Conservation (phyloP, 805 yeast species). For the Hanseniaspora nectarophila region DNA sequence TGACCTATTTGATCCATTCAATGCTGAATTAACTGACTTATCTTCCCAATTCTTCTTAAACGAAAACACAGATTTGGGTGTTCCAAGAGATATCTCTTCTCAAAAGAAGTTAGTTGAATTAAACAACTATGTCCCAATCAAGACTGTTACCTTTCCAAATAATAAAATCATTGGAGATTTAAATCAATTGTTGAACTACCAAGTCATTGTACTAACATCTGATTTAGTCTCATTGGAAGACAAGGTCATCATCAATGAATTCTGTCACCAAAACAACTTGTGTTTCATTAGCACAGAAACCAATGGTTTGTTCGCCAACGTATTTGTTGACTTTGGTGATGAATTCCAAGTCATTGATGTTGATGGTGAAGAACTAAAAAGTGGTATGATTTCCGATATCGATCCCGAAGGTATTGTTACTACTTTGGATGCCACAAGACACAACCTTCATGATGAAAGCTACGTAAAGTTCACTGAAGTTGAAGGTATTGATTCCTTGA, state of each 20-base stretch:
- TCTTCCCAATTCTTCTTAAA: conserved; percentile 80
- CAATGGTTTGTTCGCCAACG: conserved; percentile 77
- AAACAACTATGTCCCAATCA: conserved; percentile 80
- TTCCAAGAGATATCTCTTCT: conserved; percentile 63
- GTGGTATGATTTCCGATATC: conserved; percentile 82
- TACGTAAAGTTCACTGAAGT: conserved; percentile 78
- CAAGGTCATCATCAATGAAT: conserved; percentile 60
- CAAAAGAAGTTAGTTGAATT: conserved; percentile 61
- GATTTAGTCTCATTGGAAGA: conserved; percentile 54
- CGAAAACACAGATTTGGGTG: conserved; percentile 56
- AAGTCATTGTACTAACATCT: conserved; percentile 74
- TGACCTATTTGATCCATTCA: conserved; percentile 69
- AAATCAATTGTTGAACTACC: conserved; percentile 42
- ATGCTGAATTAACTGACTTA: conserved; percentile 56
- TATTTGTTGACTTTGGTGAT: conserved; percentile 83
- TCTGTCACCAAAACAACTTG: conserved; percentile 61
- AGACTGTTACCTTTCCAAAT: conserved; percentile 35
- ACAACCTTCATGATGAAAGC: conserved; percentile 86
- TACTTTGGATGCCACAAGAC: conserved; percentile 82
- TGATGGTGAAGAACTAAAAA: conserved; percentile 83
- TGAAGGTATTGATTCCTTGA: conserved; percentile 61
- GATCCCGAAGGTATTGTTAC: conserved; percentile 86
- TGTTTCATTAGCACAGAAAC: conserved; percentile 73
- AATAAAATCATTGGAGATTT: conserved; percentile 1
- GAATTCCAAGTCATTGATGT: conserved; percentile 68